phyloP scores from a whole-genome alignment of 805 yeast species.

The Starmerella etchellsii region DNA sequence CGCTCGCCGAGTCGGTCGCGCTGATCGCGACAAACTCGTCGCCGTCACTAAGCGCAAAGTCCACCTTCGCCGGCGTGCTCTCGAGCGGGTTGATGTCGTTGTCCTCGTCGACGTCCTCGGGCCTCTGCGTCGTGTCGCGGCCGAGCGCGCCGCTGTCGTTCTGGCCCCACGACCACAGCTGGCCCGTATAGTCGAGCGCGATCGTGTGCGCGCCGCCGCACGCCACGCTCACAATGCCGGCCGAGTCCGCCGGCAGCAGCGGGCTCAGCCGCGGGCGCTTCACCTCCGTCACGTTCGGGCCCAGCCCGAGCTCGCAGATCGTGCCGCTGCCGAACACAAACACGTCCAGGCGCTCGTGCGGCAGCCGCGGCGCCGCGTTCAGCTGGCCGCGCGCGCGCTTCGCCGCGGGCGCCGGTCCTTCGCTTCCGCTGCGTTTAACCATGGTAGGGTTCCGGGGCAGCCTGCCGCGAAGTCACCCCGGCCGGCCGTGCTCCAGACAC shows the following conservation, averaged over 20 bases:
- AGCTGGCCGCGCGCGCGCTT: slow-evolving; percentile 14
- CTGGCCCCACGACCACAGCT: slow-evolving; percentile 97
- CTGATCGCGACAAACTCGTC: slow-evolving; percentile 61
- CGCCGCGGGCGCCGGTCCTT: slow-evolving; percentile 6
- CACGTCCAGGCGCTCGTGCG: slow-evolving; percentile 39
- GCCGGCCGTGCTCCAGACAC: too few relatives aligned
- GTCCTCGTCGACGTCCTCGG: slow-evolving; percentile 47
- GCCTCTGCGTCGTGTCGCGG: slow-evolving; percentile 64
- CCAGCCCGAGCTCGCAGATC: slow-evolving; percentile 96
- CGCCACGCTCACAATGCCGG: slow-evolving; percentile 70
- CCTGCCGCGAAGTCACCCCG: too few relatives aligned
- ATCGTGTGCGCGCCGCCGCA: slow-evolving; percentile 94
- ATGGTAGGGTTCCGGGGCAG: too few relatives aligned
- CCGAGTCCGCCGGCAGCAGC: slow-evolving; percentile 45
- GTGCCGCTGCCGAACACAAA: slow-evolving; percentile 96
- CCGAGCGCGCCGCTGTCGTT: slow-evolving; percentile 89
- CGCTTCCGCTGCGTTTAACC: slow-evolving; percentile 12
- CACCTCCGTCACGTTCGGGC: slow-evolving; percentile 87
- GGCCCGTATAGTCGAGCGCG: slow-evolving; percentile 63
- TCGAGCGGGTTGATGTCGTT: slow-evolving; percentile 82
- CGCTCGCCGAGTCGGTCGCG: slow-evolving; percentile 86
- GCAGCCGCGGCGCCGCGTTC: slow-evolving; percentile 11
- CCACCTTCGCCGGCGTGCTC: slow-evolving; percentile 75
- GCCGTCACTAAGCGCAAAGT: slow-evolving; percentile 45
- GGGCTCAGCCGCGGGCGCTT: slow-evolving; percentile 92